Evolutionary conservation across 2,329 filamentous ascomycete genomes (phyloP).

Genomic region (Fusarium sarcochroum): DNA sequence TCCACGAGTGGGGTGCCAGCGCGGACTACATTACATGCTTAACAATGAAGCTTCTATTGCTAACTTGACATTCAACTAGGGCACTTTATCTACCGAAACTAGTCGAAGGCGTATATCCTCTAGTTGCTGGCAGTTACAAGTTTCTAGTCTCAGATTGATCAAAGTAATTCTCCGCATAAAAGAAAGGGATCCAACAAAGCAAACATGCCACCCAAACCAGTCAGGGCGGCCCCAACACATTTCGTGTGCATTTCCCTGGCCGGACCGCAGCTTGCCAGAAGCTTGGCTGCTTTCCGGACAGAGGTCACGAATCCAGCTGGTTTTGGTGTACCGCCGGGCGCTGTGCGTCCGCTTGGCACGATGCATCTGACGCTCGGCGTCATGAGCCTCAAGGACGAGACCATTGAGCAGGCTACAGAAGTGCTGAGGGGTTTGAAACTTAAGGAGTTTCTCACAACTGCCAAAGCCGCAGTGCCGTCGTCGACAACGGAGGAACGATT

Average conservation of each 20-base stretch:
- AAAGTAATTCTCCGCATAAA: background rate
- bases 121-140: background rate
- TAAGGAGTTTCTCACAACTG: constrained; percentile 56
- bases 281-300: constrained; percentile 72
- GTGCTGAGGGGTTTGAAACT: constrained; percentile 57
- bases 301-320: constrained; percentile 65
- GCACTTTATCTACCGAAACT: background rate
- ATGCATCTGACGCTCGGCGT: constrained; percentile 90
- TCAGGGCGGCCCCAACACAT: constrained; percentile 71
- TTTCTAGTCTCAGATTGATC: background rate
- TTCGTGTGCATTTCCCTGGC: constrained; percentile 83
- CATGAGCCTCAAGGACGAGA: constrained; percentile 76
- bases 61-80: constrained; percentile 7
- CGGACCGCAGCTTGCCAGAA: constrained; percentile 74
- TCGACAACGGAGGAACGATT: constrained; percentile 44
- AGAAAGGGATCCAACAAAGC: background rate
- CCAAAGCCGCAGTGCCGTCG: constrained; percentile 31
- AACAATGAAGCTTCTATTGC: constrained; percentile 1
- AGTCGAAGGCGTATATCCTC: background rate
- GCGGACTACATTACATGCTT: background rate
- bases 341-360: constrained; percentile 82
- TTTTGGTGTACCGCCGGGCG: constrained; percentile 71
- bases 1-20: background rate
- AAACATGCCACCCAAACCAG: constrained; percentile 52
- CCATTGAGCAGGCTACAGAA: constrained; percentile 60